phyloP scores from a whole-genome alignment of 2,329 filamentous ascomycete species.

The Phialophora macrospora region DNA sequence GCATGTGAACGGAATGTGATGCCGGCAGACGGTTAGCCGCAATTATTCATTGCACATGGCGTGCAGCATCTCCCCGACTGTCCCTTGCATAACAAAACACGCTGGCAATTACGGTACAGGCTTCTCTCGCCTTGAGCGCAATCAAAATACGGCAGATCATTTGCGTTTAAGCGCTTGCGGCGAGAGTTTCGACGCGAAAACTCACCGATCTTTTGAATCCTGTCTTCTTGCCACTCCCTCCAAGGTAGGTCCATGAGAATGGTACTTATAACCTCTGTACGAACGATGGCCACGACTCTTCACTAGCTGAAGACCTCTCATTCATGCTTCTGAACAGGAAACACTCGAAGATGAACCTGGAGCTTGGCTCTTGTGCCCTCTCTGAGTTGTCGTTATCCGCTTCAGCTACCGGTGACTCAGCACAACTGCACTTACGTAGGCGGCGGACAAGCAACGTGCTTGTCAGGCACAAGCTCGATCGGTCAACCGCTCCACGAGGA shows the following conservation, averaged over 20 bases:
- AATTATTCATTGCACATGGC: too few species aligned
- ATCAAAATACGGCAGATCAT: background rate
- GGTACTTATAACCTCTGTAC: background rate
- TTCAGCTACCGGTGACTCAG: conserved; percentile 17
- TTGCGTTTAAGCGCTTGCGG: background rate
- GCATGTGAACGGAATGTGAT: too few species aligned
- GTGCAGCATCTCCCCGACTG: too few species aligned
- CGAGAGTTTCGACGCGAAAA: background rate
- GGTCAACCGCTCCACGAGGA: conserved; percentile 10
- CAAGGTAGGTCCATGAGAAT: background rate
- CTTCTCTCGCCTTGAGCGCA: background rate
- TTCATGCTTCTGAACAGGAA: background rate
- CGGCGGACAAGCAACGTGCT: conserved; percentile 1
- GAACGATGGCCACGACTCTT: background rate
- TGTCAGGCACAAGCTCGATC: conserved; percentile 10
- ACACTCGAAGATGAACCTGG: background rate
- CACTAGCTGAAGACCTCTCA: background rate
- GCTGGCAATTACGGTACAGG: background rate
- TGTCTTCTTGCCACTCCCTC: background rate
- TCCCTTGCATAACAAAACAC: background rate
- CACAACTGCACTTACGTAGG: conserved; percentile 16
- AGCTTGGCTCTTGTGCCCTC: background rate
- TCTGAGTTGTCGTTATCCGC: conserved; percentile 2
- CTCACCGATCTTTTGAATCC: background rate
- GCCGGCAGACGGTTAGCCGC: too few species aligned